Conservation (phyloP, 805 yeast species). For the Metschnikowia sp. region DNA sequence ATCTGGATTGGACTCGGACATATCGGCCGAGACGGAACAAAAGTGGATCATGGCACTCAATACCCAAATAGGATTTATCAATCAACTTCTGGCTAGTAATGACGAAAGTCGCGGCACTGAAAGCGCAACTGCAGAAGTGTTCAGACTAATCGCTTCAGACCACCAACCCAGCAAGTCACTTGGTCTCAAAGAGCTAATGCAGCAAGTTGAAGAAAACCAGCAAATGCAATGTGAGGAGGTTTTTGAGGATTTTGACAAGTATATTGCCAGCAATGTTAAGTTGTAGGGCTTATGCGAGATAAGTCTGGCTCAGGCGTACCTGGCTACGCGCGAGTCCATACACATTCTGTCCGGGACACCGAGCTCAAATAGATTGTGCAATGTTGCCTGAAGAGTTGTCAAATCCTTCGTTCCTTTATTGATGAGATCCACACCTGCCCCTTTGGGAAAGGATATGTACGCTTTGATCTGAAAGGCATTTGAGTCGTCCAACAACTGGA, state of each 20-base stretch:
- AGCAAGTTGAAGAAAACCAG: constrained; percentile 10
- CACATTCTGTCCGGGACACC: constrained; percentile 72
- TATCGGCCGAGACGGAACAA: constrained; percentile 24
- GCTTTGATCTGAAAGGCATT: constrained; percentile 59
- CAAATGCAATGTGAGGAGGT: neutral
- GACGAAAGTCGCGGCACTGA: constrained; percentile 9
- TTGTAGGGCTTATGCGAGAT: neutral
- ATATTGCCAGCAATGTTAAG: constrained; percentile 2
- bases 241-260: neutral
- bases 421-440: constrained; percentile 73
- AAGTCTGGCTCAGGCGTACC: neutral
- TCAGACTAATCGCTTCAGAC: constrained; percentile 35
- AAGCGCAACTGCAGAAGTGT: constrained; percentile 20
- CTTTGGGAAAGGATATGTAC: constrained; percentile 63
- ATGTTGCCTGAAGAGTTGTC: constrained; percentile 57
- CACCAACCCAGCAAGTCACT: constrained; percentile 24
- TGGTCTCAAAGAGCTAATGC: constrained; percentile 18
- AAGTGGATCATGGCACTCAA: constrained; percentile 33
- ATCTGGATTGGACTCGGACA: constrained; percentile 44
- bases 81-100: constrained; percentile 27
- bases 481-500: constrained; percentile 48
- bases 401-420: constrained; percentile 64
- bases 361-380: constrained; percentile 65
- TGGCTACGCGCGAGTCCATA: constrained; percentile 73
- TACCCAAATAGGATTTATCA: constrained; percentile 50